phyloP scores from a whole-genome alignment of 2,329 filamentous ascomycete genomes.

The Alternaria consortialis region DNA sequence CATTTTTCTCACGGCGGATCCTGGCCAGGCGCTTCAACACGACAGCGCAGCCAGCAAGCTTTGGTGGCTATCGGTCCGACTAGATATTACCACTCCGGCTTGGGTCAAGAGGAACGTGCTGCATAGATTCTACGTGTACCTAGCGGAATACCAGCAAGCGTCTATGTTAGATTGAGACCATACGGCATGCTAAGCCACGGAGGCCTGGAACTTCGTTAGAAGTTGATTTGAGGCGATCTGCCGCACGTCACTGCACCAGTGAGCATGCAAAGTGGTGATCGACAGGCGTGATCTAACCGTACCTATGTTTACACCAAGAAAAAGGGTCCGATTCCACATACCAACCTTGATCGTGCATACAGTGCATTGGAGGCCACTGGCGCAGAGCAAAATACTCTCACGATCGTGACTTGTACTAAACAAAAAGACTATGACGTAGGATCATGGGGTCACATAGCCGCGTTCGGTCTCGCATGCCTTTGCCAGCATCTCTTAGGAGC shows the following conservation, averaged over 20 bases:
- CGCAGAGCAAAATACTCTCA: not conserved
- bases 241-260: constrained; percentile 26
- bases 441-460: constrained; percentile 25
- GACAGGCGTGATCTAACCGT: constrained; percentile 19
- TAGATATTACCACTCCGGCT: constrained; percentile 38
- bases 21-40: constrained; percentile 28
- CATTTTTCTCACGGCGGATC: constrained; percentile 24
- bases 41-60: constrained; percentile 36
- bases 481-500: constrained; percentile 37
- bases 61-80: constrained; percentile 45
- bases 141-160: constrained; percentile 31
- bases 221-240: constrained; percentile 24
- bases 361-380: constrained; percentile 15
- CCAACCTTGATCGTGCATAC: constrained; percentile 11
- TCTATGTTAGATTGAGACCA: constrained; percentile 25
- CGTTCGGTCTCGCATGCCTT: constrained; percentile 29
- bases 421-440: constrained; percentile 10
- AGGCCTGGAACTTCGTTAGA: constrained; percentile 39
- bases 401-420: constrained; percentile 11
- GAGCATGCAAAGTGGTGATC: constrained; percentile 25
- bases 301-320: constrained; percentile 18
- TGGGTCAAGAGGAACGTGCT: constrained; percentile 34
- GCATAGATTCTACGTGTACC: constrained; percentile 24
- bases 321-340: constrained; percentile 18
- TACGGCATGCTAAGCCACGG: constrained; percentile 25